Base-by-base conservation (phyloP, 179 eudicot species). In the Actinidia chinensis region DNA sequence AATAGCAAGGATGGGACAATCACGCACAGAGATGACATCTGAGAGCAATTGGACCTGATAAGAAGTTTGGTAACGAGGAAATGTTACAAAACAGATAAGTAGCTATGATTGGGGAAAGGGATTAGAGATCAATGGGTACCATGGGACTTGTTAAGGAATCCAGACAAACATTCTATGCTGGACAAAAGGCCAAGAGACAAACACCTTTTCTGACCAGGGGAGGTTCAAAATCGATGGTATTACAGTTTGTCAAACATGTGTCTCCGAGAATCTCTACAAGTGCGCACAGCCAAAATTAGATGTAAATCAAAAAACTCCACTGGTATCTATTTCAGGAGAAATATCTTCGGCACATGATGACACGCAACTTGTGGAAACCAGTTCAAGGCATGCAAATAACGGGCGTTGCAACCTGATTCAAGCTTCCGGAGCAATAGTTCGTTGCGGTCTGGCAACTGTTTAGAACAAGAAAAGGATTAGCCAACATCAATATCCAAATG, bases 401-500 rank as follows among this genome's bases (percentile, higher is more conserved):
- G 59, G 51, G n/a, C 25, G 43, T 70, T 82, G 74, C 64, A 70
- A 52, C n/a, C n/a, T n/a, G n/a, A 63, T 60, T 68, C 74, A 81
- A 52, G 65, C 64, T 71, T 78, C 58, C 5, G 42, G 51, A 59
- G 43, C 14, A 65, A 85, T 79, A 85, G 76, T 6, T 79, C 90
- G 0, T 59, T 65, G 44, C 47, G 73, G 68, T 60, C 81, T 43
- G 78, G 59, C 46, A 73, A 78, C 83, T 82, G 83, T 82, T 13
- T 63, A 68, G 58, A 86, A 65, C 69, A 79, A 79, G 84, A 81
- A 88, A 68, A 78, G 85, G 42, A 75, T 63, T 50, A 76, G 76
- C n/a, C 88, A 48, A 83, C 81, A 67, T 77, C 90, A 43, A 80
- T 90, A 51, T 76, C 90, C 77, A 87, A 20, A 91, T 91, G 96